Evolutionary conservation across 2,329 filamentous ascomycete genomes (phyloP).

Genomic region (Alternaria brassicae): DNA sequence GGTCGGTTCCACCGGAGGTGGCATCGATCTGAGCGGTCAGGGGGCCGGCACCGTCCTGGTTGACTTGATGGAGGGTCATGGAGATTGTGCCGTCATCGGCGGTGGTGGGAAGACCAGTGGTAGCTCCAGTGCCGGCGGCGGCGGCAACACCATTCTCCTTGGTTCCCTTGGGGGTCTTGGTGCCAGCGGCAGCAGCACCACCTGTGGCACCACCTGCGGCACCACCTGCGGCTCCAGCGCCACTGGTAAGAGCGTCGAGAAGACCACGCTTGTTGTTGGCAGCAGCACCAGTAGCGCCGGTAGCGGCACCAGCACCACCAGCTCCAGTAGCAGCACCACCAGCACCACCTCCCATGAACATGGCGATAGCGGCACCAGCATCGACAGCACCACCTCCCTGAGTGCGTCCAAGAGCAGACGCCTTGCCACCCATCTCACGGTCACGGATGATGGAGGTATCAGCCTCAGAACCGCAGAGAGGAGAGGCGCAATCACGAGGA

Average conservation of each 20-base stretch:
- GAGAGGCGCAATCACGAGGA: slow-evolving; percentile 69
- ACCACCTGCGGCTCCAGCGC: slow-evolving; percentile 7
- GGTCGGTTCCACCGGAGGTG: slow-evolving; percentile 68
- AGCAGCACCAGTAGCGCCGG: slow-evolving; percentile 1
- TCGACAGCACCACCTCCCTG: slow-evolving; percentile 61
- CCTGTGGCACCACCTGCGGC: slow-evolving; percentile 2
- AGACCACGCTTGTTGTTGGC: slow-evolving; percentile 33
- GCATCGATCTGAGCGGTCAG: slow-evolving; percentile 66
- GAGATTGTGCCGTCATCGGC: slow-evolving; percentile 66
- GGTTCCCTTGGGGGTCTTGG: slow-evolving; percentile 57
- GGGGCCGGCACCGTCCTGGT: slow-evolving; percentile 73
- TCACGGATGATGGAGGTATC: slow-evolving; percentile 75
- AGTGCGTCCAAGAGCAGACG: slow-evolving; percentile 69
- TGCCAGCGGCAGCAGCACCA: slow-evolving; percentile 45
- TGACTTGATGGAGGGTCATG: slow-evolving; percentile 73
- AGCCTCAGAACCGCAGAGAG: slow-evolving; percentile 69
- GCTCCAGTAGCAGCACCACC: slow-evolving; percentile 60
- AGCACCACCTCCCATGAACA: slow-evolving; percentile 9
- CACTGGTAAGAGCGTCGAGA: slow-evolving; percentile 34
- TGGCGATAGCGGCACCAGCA: slow-evolving; percentile 13
- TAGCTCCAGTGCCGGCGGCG: slow-evolving; percentile 62
- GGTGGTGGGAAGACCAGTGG: slow-evolving; percentile 66
- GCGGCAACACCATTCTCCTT: slow-evolving; percentile 62
- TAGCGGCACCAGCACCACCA: slow-evolving; percentile 62
- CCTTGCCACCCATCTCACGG: slow-evolving; percentile 63